Conservation (phyloP, 805 yeast species). For the Kodamaea kakaduensis region DNA sequence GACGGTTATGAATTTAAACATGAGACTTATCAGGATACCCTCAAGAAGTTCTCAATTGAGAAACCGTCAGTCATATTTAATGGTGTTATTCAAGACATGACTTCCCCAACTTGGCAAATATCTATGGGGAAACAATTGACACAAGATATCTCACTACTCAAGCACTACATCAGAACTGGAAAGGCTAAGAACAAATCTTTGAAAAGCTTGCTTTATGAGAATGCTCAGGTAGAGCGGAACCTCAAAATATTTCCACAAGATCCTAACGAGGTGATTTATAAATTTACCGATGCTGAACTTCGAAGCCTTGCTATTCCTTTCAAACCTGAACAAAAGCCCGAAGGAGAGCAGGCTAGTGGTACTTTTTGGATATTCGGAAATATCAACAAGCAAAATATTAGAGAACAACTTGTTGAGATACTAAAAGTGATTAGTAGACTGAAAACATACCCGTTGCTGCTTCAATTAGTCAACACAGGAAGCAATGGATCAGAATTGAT, state of each 20-base stretch:
- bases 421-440: constrained; percentile 12
- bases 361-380: constrained; percentile 59
- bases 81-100: constrained; percentile 61
- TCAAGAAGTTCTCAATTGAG: constrained; percentile 32
- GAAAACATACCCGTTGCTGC: constrained; percentile 23
- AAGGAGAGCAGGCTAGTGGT: constrained; percentile 38
- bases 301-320: constrained; percentile 22
- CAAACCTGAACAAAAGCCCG: constrained; percentile 12
- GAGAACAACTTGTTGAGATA: constrained; percentile 43
- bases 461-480: constrained; percentile 31
- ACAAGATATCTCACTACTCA: constrained; percentile 46
- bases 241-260: constrained; percentile 33
- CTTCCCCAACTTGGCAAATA: constrained; percentile 50
- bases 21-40: constrained; percentile 19
- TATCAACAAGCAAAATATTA: constrained; percentile 34
- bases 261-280: constrained; percentile 30
- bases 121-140: constrained; percentile 49
- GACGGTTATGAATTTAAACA: constrained; percentile 16
- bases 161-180: constrained; percentile 23
- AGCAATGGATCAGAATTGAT: constrained; percentile 3
- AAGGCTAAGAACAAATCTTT: constrained; percentile 24
- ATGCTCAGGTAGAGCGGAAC: constrained; percentile 44
- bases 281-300: constrained; percentile 24
- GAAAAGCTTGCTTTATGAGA: constrained; percentile 40
- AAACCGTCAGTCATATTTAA: constrained; percentile 60